A percentile compares a stretch with the other conserved stretches of the same genome.
Conservation (phyloP, 2,329 filamentous ascomycete species). For the Colletotrichum shisoi region DNA sequence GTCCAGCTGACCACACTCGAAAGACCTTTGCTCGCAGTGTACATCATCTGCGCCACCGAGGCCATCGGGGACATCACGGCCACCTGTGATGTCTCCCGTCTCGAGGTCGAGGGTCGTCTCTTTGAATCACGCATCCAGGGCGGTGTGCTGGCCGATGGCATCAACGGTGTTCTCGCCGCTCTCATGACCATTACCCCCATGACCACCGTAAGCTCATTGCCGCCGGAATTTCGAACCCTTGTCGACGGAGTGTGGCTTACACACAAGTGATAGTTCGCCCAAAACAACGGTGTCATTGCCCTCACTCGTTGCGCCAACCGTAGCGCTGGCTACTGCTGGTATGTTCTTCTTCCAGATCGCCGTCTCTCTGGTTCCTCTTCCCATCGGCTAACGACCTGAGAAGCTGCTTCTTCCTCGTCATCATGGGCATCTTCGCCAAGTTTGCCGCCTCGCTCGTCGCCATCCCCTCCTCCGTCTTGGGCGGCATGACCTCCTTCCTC, state of each 20-base stretch:
- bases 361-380: background rate
- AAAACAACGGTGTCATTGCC: constrained; percentile 86
- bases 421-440: constrained; percentile 85
- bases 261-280: constrained; percentile 64
- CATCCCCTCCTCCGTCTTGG: constrained; percentile 72
- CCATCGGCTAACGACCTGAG: background rate
- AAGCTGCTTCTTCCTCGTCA: constrained; percentile 72
- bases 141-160: constrained; percentile 77
- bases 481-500: constrained; percentile 79
- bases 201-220: constrained; percentile 57
- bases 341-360: background rate
- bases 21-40: constrained; percentile 70
- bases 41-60: constrained; percentile 78
- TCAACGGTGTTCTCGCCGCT: constrained; percentile 77
- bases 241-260: too few relatives aligned
- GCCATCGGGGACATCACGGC: constrained; percentile 83
- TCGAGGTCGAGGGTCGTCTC: constrained; percentile 74
- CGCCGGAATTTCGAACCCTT: background rate
- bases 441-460: constrained; percentile 81
- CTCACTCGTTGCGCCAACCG: constrained; percentile 83
- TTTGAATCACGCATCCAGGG: constrained; percentile 83
- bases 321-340: constrained; percentile 77
- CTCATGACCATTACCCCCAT: constrained; percentile 83
- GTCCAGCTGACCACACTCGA: background rate
- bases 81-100: constrained; percentile 79